Evolutionary conservation across 192 early-diverging fungal genomes (phyloP), one percentile per base, ranked within the genome.

Genomic region (Entomortierella parvispora): DNA sequence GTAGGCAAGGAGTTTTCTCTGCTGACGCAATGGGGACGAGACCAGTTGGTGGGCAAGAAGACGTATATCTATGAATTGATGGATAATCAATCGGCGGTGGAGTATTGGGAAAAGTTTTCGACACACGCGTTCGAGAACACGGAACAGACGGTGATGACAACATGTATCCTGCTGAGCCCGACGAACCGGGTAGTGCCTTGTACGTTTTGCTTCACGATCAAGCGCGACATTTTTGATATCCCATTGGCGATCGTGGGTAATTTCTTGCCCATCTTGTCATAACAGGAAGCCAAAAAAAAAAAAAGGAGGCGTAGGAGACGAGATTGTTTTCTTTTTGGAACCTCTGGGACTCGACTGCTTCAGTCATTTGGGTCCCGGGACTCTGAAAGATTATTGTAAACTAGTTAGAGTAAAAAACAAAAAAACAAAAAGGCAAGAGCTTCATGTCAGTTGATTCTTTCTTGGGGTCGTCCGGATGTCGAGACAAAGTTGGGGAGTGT

Each of bases 1-100:
- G 96, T 97, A 6, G 96, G 96, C 44, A 97, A 96, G 76, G 96
- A 97, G 72, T 97, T 97, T 69, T 93, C 92, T 8, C 84, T 97
- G 12, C 76, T 97, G 64, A 97, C 96, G 5, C 87, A 92, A 70
- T 97, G 96, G 96, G 79, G 90, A 57, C 89, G 88, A 53, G 94
- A 96, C 33, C 85, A 88, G 68, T 82, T 97, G 54, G 74, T 95
- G 31, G 85, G 82, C n/a, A 90, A 91, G 65, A 88, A 87, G 58
- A 92, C 89, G 7, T 93, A 93, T 63, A 93, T 93, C 57, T 93
- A 93, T 65, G 91, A 93, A 80, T 84, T 97, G 65, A 97, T 97
- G 96, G 92, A 94, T 65, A 93, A 90, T 65, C 77, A 91, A 60
- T 94, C 93, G 11, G 93, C 93, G 1, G 93, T 96, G 20, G 91